Base-by-base conservation (phyloP, 1,284 basidiomycete species). In the Ganoderma leucocontextum region DNA sequence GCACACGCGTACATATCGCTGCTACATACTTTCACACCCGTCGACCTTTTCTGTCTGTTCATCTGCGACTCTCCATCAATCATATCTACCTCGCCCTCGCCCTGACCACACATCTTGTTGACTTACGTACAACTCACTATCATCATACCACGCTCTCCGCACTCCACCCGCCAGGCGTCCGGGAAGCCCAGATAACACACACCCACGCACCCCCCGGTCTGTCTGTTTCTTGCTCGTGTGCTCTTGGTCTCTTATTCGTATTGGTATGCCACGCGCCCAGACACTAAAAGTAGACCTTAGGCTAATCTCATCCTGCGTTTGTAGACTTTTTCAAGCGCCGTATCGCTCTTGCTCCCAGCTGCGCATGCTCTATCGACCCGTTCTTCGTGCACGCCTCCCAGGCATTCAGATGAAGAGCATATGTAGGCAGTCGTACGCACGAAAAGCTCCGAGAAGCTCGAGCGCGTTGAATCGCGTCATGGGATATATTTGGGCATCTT, bases 251-350 rank as follows among this genome's bases (percentile, higher is more conserved):
- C 60, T 57, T 57, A 57, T 57, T 36, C 55, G 19, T 58, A 58
- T 38, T 7, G 9, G n/a, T 58, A 58, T 58, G 10, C 55, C 35
- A n/a, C 19, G 55, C 10, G 4, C 44, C 44, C 44, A 62, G 25
- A 39, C 25, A 49, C 29, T 64, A 64, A 64, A 64, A 64, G 63
- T 64, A 64, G 63, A 64, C 38, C 38, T 22, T 64, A 55, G 29
- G 29, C 62, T 64, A 64, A 64, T 62, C 33, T 33, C 60, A 44
- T 19, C 22, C 60, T 41, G 29, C 29, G 35, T 57, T 38, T 49
- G 35, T 57, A 38, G 19, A 57, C 35, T 35, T 38, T 38, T 58
- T 12, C 33, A 0, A n/a, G 35, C 36, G 55, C 35, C 33, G 33
- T 17, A 10, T 35, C 52, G 7, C 17, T 4, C 52, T 35, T 55